Evolutionary conservation across 1,139 yeast species (phyloP).

Genomic region (Candida glucosophila): DNA sequence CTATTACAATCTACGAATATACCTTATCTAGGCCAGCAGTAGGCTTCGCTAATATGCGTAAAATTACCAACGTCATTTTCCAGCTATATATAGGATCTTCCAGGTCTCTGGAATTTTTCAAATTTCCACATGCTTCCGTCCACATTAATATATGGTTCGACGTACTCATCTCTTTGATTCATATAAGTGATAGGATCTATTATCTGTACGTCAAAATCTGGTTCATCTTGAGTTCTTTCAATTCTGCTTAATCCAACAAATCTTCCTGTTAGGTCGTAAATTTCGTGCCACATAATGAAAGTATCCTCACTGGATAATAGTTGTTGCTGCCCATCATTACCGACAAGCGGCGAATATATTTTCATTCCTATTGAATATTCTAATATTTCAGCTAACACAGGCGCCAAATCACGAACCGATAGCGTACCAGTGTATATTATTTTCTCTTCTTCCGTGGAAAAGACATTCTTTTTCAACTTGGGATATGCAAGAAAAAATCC

Average conservation of each 20-base stretch:
- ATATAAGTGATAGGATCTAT: slow-evolving; percentile 23
- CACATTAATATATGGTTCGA: too few relatives aligned
- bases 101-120: too few relatives aligned
- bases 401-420: slow-evolving; percentile 10
- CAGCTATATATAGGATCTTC: too few relatives aligned
- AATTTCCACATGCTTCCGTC: too few relatives aligned
- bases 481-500: too few relatives aligned
- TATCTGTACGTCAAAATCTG: slow-evolving; percentile 14
- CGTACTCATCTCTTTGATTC: too few relatives aligned
- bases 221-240: slow-evolving; percentile 14
- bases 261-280: slow-evolving; percentile 26
- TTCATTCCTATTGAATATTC: slow-evolving; percentile 16
- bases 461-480: too few relatives aligned
- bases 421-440: slow-evolving; percentile 7
- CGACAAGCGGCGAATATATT: slow-evolving; percentile 19
- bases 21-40: too few relatives aligned
- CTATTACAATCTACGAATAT: too few relatives aligned
- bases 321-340: slow-evolving; percentile 7
- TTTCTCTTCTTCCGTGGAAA: slow-evolving; percentile 10
- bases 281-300: slow-evolving; percentile 29
- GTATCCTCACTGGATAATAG: slow-evolving; percentile 24
- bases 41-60: too few relatives aligned
- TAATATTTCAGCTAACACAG: slow-evolving; percentile 14
- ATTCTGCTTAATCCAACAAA: slow-evolving; percentile 18
- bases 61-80: too few relatives aligned